These are phyloP conservation scores for Fusarium siculi DNA, from an alignment of 2,329 filamentous ascomycete species.

Conservation along the genomic window DNA sequence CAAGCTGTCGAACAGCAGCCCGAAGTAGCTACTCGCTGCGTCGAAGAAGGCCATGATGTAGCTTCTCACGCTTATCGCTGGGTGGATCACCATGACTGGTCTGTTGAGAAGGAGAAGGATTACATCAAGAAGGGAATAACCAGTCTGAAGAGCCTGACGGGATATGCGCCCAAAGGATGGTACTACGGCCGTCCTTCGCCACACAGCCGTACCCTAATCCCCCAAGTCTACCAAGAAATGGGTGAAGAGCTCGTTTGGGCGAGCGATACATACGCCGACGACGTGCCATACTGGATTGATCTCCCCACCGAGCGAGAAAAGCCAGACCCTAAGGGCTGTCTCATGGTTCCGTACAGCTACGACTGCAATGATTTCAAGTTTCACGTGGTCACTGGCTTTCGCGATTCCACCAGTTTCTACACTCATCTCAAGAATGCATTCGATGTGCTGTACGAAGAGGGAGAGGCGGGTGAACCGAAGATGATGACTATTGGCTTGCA, in stretches of 20 bases:
- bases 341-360: constrained; percentile 11
- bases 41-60: constrained; percentile 1
- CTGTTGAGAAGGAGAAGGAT: background rate
- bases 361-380: constrained; percentile 19
- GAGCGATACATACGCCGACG: constrained; percentile 5
- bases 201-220: background rate
- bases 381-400: background rate
- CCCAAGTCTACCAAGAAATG: constrained; percentile 4
- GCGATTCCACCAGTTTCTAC: background rate
- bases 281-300: constrained; percentile 10
- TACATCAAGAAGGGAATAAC: background rate
- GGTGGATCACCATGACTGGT: constrained; percentile 15
- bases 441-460: constrained; percentile 1
- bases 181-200: constrained; percentile 8
- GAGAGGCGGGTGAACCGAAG: background rate
- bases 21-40: constrained; percentile 1
- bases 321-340: background rate
- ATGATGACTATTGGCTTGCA: constrained; percentile 10
- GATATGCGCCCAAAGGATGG: background rate
- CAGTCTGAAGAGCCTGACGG: background rate
- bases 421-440: constrained; percentile 4
- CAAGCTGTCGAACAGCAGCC: constrained; percentile 8
- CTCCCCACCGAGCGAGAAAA: background rate
- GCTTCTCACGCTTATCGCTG: constrained; percentile 7
- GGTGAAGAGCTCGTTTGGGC: background rate